phyloP scores from a whole-genome alignment of 495 filamentous ascomycete genomes.

The Penicillium daleae region DNA sequence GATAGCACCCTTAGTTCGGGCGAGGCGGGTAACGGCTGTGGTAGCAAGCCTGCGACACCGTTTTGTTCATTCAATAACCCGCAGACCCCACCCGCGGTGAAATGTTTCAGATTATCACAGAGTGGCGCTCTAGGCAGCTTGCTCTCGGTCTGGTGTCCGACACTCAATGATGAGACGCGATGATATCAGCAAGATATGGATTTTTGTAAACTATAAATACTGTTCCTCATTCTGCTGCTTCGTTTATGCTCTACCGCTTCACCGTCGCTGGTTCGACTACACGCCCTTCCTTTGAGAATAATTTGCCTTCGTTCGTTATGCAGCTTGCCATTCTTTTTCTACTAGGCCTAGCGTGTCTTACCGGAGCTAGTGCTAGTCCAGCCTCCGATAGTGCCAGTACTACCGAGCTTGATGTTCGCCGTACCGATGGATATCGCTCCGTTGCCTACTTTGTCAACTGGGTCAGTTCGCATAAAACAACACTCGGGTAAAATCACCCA shows the following conservation, averaged over 20 bases:
- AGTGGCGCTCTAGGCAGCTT: no score
- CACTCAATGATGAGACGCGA: no score
- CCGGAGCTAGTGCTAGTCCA: slow-evolving; percentile 15
- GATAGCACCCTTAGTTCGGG: background rate
- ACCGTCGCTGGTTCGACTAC: slow-evolving; percentile 11
- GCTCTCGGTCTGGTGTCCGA: no score
- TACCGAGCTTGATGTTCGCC: slow-evolving; percentile 16
- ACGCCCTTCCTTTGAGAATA: background rate
- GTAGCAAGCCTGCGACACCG: background rate
- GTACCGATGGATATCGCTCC: slow-evolving; percentile 55
- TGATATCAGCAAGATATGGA: no score
- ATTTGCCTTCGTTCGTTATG: slow-evolving; percentile 13
- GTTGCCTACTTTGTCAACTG: slow-evolving; percentile 76
- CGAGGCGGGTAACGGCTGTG: background rate
- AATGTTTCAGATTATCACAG: background rate
- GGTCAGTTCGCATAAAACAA: slow-evolving; percentile 29
- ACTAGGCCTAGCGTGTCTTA: slow-evolving; percentile 18
- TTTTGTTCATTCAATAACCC: background rate
- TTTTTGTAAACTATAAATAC: background rate
- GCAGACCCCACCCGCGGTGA: background rate
- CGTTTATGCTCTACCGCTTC: background rate
- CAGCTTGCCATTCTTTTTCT: slow-evolving; percentile 13
- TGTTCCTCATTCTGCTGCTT: background rate
- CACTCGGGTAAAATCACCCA: background rate
- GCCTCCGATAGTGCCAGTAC: background rate